Percentiles rank a stretch among this genome's conserved stretches.
Evolutionary conservation across 1,139 yeast genomes (phyloP).

Genomic region (Saccharomyces hybrid): DNA sequence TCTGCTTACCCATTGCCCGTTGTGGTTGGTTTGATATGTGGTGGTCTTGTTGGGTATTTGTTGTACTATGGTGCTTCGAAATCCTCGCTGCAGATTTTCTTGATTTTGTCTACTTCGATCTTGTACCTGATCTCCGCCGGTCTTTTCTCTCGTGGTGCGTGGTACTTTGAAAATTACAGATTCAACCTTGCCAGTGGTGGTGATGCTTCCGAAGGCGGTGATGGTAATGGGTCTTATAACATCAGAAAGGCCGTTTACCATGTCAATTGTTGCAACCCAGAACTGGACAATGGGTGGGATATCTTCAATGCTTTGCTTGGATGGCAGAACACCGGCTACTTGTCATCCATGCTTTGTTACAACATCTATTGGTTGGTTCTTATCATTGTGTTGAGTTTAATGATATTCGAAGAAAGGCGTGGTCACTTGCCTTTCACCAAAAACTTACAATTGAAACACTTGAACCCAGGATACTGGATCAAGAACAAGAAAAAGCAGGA

Average conservation of each 20-base stretch:
- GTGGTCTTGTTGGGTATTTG: constrained; percentile 53
- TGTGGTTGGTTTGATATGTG: constrained; percentile 66
- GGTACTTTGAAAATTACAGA: constrained; percentile 67
- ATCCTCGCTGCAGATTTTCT: constrained; percentile 67
- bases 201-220: constrained; percentile 82
- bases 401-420: constrained; percentile 64
- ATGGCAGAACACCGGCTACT: constrained; percentile 89
- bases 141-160: constrained; percentile 78
- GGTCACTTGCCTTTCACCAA: constrained; percentile 57
- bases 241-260: constrained; percentile 76
- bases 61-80: constrained; percentile 71
- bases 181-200: constrained; percentile 67
- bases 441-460: constrained; percentile 42
- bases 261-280: constrained; percentile 90
- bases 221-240: constrained; percentile 89
- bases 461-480: constrained; percentile 67
- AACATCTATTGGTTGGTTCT: constrained; percentile 73
- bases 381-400: constrained; percentile 45
- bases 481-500: constrained; percentile 61
- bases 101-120: constrained; percentile 72
- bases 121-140: constrained; percentile 84
- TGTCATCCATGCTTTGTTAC: constrained; percentile 78
- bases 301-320: constrained; percentile 79
- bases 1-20: constrained; percentile 79
- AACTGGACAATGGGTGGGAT: constrained; percentile 86